These are phyloP conservation scores for Pseudocercospora musae DNA, from an alignment of 2,329 filamentous ascomycete genomes.

Conservation along the genomic window DNA sequence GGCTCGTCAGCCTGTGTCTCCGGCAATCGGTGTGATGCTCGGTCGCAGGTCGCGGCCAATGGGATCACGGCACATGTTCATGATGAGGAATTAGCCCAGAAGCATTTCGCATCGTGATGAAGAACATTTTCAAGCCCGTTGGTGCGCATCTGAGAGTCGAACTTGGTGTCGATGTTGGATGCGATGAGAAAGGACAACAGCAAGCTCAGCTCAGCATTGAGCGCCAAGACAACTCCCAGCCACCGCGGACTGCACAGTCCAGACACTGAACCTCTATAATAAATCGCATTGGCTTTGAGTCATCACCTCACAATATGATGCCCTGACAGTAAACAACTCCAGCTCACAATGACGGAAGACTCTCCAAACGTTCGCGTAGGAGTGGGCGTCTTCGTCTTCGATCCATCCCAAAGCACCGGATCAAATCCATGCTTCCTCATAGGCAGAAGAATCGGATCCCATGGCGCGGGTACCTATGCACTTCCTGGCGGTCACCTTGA, in stretches of 20 bases:
- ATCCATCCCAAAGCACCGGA: conserved; percentile 29
- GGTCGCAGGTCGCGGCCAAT: neutral
- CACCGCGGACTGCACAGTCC: neutral
- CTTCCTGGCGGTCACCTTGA: conserved; percentile 76
- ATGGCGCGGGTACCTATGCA: conserved; percentile 39
- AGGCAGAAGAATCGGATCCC: conserved; percentile 47
- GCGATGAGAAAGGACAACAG: neutral
- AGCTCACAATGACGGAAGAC: neutral
- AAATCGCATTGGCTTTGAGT: neutral
- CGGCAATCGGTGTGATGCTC: neutral
- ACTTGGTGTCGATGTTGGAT: neutral
- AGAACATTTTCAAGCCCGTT: neutral
- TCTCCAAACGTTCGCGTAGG: conserved; percentile 37
- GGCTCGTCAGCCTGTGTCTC: neutral
- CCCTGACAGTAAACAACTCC: neutral
- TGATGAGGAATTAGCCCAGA: neutral
- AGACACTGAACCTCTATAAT: too few species aligned
- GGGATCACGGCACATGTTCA: neutral
- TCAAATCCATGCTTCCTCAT: conserved; percentile 44
- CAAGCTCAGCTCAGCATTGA: neutral
- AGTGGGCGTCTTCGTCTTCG: conserved; percentile 47
- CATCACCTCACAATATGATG: neutral
- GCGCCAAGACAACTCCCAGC: neutral
- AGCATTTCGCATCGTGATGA: neutral
- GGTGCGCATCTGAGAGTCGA: neutral